A percentile compares a stretch with the other conserved stretches of the same genome.
These are phyloP conservation scores for Talaromyces proteolyticus DNA, from an alignment of 495 filamentous ascomycete genomes.

Conservation along the genomic window DNA sequence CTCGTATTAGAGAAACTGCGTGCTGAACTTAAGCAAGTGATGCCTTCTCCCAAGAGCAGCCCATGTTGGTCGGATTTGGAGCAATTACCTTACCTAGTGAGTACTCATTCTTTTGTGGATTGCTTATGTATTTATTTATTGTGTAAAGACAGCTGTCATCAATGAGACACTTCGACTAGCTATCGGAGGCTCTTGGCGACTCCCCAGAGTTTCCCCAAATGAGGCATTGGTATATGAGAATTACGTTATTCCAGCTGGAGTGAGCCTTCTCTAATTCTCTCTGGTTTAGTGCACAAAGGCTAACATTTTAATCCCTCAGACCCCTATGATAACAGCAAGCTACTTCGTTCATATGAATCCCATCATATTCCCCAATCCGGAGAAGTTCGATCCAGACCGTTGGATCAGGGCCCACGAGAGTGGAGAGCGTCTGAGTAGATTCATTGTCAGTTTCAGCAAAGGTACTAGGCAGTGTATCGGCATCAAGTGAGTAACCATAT, in stretches of 20 bases:
- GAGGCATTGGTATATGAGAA: slow-evolving; percentile 30
- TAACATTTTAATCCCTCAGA: slow-evolving; percentile 12
- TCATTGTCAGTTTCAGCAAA: slow-evolving; percentile 34
- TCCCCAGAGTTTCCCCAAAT: slow-evolving; percentile 33
- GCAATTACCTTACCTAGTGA: slow-evolving; percentile 42
- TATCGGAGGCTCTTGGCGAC: slow-evolving; percentile 30
- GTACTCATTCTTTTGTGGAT: background rate
- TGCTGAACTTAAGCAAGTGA: slow-evolving; percentile 21
- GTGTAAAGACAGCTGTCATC: slow-evolving; percentile 33
- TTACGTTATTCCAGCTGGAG: slow-evolving; percentile 24
- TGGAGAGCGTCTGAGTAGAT: slow-evolving; percentile 19
- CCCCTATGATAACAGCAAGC: slow-evolving; percentile 39
- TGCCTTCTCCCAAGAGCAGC: slow-evolving; percentile 18
- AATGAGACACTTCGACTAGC: slow-evolving; percentile 41
- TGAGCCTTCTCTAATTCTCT: slow-evolving; percentile 12
- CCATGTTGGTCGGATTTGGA: slow-evolving; percentile 37
- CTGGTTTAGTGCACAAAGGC: slow-evolving; percentile 1
- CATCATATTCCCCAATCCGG: slow-evolving; percentile 37
- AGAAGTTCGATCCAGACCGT: slow-evolving; percentile 40
- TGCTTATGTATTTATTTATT: slow-evolving; percentile 5
- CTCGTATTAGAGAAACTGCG: slow-evolving; percentile 14
- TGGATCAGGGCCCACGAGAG: slow-evolving; percentile 30
- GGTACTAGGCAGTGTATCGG: slow-evolving; percentile 41
- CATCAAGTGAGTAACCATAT: slow-evolving; percentile 27
- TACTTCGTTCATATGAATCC: slow-evolving; percentile 41